A percentile compares a stretch with the other conserved stretches of the same genome.
phyloP scores from a whole-genome alignment of 2,329 filamentous ascomycete genomes.

The Exophiala alcalophila region DNA sequence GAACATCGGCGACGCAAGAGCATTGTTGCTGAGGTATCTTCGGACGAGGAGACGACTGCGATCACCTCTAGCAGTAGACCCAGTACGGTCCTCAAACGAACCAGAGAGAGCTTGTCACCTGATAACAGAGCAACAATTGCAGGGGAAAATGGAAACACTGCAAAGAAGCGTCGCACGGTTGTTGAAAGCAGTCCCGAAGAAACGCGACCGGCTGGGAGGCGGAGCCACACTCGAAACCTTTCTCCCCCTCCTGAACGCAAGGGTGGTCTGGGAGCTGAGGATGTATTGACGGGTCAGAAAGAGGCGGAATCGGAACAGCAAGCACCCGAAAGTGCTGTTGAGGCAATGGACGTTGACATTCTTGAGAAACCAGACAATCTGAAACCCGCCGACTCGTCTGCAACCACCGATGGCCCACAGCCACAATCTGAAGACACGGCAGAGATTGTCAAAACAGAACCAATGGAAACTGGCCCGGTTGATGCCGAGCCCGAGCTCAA shows the following conservation, averaged over 20 bases:
- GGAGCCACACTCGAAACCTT: constrained; percentile 7
- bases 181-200: constrained; percentile 40
- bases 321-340: background rate
- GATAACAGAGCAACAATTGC: constrained; percentile 27
- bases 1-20: constrained; percentile 29
- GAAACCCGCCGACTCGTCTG: constrained; percentile 2
- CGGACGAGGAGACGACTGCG: constrained; percentile 22
- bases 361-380: constrained; percentile 6
- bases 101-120: constrained; percentile 43
- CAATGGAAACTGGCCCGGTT: constrained; percentile 22
- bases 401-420: constrained; percentile 18
- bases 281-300: background rate
- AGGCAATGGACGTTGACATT: constrained; percentile 10
- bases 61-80: constrained; percentile 18
- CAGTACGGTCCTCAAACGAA: constrained; percentile 38
- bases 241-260: constrained; percentile 11
- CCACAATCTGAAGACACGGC: constrained; percentile 26
- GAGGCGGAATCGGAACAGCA: background rate
- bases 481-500: constrained; percentile 16
- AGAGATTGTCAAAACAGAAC: constrained; percentile 27
- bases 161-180: constrained; percentile 45
- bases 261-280: constrained; percentile 4
- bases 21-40: constrained; percentile 34
- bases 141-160: constrained; percentile 30
- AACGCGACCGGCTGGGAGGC: constrained; percentile 26